These are phyloP conservation scores for Theileria sp. DNA, from an alignment of 169 alveolate species.

Conservation along the genomic window DNA sequence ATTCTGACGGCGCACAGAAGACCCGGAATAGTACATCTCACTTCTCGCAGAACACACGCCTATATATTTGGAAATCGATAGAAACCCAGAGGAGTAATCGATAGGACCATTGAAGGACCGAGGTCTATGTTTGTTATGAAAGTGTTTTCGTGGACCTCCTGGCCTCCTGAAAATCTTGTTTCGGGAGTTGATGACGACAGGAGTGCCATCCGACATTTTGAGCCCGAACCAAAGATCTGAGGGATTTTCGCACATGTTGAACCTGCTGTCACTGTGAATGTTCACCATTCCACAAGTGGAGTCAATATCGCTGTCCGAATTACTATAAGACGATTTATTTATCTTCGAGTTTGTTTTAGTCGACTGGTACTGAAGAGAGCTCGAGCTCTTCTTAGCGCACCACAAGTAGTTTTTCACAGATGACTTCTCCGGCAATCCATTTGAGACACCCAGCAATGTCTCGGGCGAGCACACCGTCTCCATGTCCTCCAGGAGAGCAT, in stretches of 20 bases:
- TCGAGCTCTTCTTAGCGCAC: constrained; percentile 55
- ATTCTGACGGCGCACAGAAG: neutral
- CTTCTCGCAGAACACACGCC: constrained; percentile 53
- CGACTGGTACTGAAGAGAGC: neutral
- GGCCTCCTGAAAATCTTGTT: constrained; percentile 28
- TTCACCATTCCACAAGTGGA: constrained; percentile 68
- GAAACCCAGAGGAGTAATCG: constrained; percentile 50
- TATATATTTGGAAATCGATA: constrained; percentile 53
- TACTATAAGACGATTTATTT: constrained; percentile 23
- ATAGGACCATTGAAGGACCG: constrained; percentile 47
- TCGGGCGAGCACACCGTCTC: constrained; percentile 60
- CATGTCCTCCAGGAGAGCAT: constrained; percentile 61
- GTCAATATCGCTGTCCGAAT: constrained; percentile 50
- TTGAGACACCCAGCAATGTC: constrained; percentile 24
- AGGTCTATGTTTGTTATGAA: neutral
- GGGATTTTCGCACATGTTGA: constrained; percentile 78
- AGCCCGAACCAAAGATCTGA: constrained; percentile 80
- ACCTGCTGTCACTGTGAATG: constrained; percentile 51
- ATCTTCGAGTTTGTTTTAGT: constrained; percentile 18
- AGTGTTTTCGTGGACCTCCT: neutral
- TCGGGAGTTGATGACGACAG: constrained; percentile 69
- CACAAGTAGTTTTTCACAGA: constrained; percentile 53
- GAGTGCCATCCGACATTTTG: constrained; percentile 71
- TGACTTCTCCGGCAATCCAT: constrained; percentile 17
- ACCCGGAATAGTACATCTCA: constrained; percentile 17